phyloP scores from a whole-genome alignment of 179 eudicot genomes.

The Corrigiola litoralis region DNA sequence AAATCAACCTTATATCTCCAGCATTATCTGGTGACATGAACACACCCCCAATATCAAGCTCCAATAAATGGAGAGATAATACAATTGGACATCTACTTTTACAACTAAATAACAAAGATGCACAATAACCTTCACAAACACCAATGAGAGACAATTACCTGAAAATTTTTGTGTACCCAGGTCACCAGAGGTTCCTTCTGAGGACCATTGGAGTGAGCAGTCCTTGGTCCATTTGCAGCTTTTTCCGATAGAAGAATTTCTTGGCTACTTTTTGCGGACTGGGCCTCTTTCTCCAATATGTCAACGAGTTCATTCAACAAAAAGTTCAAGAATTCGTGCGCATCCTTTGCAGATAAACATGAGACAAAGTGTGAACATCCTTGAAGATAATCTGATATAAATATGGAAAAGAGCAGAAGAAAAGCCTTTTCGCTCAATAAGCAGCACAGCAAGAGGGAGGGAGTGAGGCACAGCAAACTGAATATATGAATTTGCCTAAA shows the following conservation, averaged over 20 bases:
- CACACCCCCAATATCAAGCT: no score
- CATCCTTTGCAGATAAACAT: constrained; percentile 52
- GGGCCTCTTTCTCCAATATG: constrained; percentile 86
- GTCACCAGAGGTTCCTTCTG: constrained; percentile 73
- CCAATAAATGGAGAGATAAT: no score
- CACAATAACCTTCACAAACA: neutral
- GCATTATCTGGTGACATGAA: no score
- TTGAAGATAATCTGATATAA: no score
- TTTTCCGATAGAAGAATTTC: constrained; percentile 49
- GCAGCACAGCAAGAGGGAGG: constrained; percentile 2
- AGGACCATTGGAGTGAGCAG: constrained; percentile 36
- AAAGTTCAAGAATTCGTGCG: constrained; percentile 94
- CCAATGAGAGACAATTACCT: constrained; percentile 36
- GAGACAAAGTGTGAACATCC: neutral
- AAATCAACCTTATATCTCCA: neutral
- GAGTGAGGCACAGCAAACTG: neutral
- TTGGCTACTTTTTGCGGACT: constrained; percentile 34
- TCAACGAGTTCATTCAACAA: constrained; percentile 91
- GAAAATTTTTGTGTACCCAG: constrained; percentile 90
- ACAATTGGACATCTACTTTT: neutral
- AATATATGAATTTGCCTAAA: neutral
- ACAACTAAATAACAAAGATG: neutral
- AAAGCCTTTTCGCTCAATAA: neutral
- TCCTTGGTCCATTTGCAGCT: constrained; percentile 54
- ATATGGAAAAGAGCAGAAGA: no score